Percentiles rank a stretch among this genome's conserved stretches.
Conservation (phyloP, 768 basidiomycete species). For the Lyophyllum atratum region DNA sequence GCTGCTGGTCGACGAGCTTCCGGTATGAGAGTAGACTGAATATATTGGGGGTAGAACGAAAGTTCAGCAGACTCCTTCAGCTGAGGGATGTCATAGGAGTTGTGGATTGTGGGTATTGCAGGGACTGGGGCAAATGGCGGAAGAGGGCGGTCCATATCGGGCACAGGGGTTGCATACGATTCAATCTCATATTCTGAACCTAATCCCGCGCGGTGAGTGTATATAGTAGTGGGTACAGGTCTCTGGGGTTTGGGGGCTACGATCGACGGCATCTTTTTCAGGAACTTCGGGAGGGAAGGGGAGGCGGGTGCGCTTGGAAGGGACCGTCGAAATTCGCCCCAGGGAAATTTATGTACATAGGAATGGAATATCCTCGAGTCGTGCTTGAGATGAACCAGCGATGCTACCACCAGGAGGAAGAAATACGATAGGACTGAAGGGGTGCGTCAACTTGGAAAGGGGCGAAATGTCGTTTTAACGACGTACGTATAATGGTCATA, state of each 20-base stretch:
- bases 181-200: conserved; percentile 50
- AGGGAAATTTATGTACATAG: conserved; percentile 47
- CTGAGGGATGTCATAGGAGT: conserved; percentile 14
- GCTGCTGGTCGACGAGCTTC: conserved; percentile 2
- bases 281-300: conserved; percentile 33
- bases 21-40: conserved; percentile 20
- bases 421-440: conserved; percentile 60
- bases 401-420: conserved; percentile 44
- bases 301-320: conserved; percentile 18
- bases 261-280: conserved; percentile 40
- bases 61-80: conserved; percentile 12
- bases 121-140: conserved; percentile 20
- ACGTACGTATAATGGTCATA: conserved; percentile 39
- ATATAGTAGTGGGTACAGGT: conserved; percentile 33
- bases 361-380: conserved; percentile 55
- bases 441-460: conserved; percentile 4
- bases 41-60: conserved; percentile 35
- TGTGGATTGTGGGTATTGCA: conserved; percentile 9
- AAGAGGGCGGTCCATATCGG: conserved; percentile 16
- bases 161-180: conserved; percentile 36
- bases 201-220: conserved; percentile 40
- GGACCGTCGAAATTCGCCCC: conserved; percentile 26
- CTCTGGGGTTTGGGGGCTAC: conserved; percentile 46
- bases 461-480: neutral
- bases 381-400: conserved; percentile 41